Evolutionary conservation across 1,139 yeast genomes (phyloP), one percentile per base, ranked within the genome.

Genomic region (Blastobotrys indianensis): DNA sequence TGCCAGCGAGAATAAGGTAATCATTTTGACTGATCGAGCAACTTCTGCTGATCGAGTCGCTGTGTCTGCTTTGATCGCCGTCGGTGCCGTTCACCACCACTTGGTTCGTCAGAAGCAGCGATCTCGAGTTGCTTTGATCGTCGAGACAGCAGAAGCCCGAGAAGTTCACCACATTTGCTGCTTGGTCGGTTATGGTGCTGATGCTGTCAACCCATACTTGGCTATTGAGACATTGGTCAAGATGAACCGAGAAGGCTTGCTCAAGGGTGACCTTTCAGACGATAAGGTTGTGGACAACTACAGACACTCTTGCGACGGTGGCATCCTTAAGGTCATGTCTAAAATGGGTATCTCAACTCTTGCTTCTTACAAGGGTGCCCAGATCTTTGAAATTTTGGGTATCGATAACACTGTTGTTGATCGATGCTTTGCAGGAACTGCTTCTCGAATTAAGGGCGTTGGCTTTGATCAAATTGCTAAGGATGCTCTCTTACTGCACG

Each of bases 331-430:
- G 72, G 97, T 92, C 51, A 92, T 92, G 98, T 86, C 97, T 39
- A 92, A 92, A 75, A 92, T 92, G 97, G 98, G 98, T 75, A 92
- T 92, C 59, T 90, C 97, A 34, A 92, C 98, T 32, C 75, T 92
- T 65, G 96, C 97, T 20, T 86, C 96, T 17, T 92, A 92, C 71
- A 92, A 92, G 70, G 98, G 97, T 67, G 98, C 98, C 17, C 98
- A 92, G 70, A 92, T 92, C 62, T 92, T 92, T 65, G 98, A 92
- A 69, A 95, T 95, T 46, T 75, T 92, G 54, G 98, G 98, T 69
- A 80, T 92, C 53, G 97, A 92, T 66, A 88, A 88, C 67, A 80
- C 95, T 17, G 97, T 92, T 43, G 86, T 90, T 59, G 97, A 92
- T 72, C 76, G 90, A 61, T 90, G 97, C 70, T 92, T 92, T 68